Evolutionary conservation across 2,329 filamentous ascomycete species (phyloP).

Genomic region (Knufia petricola): DNA sequence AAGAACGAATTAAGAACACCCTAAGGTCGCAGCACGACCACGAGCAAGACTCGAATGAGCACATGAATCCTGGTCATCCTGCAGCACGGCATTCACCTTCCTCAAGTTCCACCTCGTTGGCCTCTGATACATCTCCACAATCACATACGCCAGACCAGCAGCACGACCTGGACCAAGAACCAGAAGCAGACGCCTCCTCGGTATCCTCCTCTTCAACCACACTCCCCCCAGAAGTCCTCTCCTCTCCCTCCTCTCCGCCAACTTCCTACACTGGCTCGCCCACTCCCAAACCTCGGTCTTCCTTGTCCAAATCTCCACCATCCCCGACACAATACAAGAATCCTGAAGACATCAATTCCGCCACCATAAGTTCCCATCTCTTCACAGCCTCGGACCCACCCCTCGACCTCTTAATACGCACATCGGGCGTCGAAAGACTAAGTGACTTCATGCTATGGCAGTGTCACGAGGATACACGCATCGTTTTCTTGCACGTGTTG

Average conservation of each 20-base stretch:
- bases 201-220: slow-evolving; percentile 19
- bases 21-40: slow-evolving; percentile 59
- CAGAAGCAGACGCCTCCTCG: slow-evolving; percentile 1
- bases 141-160: slow-evolving; percentile 41
- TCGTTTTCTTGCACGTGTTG: slow-evolving; percentile 82
- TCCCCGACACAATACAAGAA: slow-evolving; percentile 49
- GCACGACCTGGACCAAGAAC: not conserved
- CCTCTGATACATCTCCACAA: slow-evolving; percentile 31
- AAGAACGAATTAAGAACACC: slow-evolving; percentile 76
- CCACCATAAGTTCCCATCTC: slow-evolving; percentile 75
- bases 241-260: slow-evolving; percentile 14
- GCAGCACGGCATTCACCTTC: slow-evolving; percentile 14
- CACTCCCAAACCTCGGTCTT: slow-evolving; percentile 12
- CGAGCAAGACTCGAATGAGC: slow-evolving; percentile 30
- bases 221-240: slow-evolving; percentile 6
- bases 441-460: slow-evolving; percentile 99
- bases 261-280: slow-evolving; percentile 11
- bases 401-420: slow-evolving; percentile 81
- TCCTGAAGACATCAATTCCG: slow-evolving; percentile 75
- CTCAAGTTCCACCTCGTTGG: slow-evolving; percentile 21
- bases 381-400: slow-evolving; percentile 81
- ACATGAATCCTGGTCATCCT: slow-evolving; percentile 28
- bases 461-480: slow-evolving; percentile 81
- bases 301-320: not conserved
- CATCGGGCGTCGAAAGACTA: slow-evolving; percentile 81